Percentiles rank a stretch among this genome's conserved stretches.
Evolutionary conservation across 495 filamentous ascomycete genomes (phyloP).

Genomic region (Aspergillus sparsus): DNA sequence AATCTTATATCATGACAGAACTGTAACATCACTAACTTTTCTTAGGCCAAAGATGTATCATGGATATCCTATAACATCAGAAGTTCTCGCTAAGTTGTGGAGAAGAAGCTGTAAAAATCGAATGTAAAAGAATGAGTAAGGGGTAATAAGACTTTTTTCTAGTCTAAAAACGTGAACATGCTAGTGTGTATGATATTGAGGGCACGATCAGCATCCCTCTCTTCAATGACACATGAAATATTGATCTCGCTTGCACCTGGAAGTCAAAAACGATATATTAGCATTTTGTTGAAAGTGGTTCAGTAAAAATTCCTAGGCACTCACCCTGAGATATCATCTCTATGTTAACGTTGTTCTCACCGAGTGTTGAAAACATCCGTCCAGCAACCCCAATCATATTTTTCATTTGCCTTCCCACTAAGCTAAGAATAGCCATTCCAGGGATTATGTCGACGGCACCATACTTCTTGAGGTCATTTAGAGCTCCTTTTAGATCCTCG

Average conservation of each 20-base stretch:
- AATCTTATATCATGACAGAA: constrained; percentile 25
- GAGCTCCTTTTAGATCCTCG: constrained; percentile 63
- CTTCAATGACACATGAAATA: constrained; percentile 95
- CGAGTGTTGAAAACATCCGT: constrained; percentile 84
- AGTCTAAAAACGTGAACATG: constrained; percentile 70
- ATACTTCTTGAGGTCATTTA: constrained; percentile 69
- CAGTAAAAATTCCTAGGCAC: constrained; percentile 25
- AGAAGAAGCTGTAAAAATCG: neutral
- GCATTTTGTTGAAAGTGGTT: constrained; percentile 18
- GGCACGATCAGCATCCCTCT: constrained; percentile 82
- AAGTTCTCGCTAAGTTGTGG: constrained; percentile 13
- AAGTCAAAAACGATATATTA: constrained; percentile 21
- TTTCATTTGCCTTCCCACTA: constrained; percentile 94
- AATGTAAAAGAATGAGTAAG: neutral
- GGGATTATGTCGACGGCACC: constrained; percentile 83
- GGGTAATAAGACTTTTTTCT: constrained; percentile 17
- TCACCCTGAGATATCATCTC: constrained; percentile 97
- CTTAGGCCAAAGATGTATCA: constrained; percentile 8
- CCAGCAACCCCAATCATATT: constrained; percentile 90
- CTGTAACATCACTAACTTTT: constrained; percentile 14
- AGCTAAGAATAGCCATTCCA: constrained; percentile 86
- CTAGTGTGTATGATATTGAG: constrained; percentile 94
- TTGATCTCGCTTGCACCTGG: constrained; percentile 96
- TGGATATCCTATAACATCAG: constrained; percentile 21
- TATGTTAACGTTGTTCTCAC: constrained; percentile 85